Evolutionary conservation across 1,284 basidiomycete genomes (phyloP), one percentile per base, ranked within the genome.

Genomic region (Ustilago bromivora): DNA sequence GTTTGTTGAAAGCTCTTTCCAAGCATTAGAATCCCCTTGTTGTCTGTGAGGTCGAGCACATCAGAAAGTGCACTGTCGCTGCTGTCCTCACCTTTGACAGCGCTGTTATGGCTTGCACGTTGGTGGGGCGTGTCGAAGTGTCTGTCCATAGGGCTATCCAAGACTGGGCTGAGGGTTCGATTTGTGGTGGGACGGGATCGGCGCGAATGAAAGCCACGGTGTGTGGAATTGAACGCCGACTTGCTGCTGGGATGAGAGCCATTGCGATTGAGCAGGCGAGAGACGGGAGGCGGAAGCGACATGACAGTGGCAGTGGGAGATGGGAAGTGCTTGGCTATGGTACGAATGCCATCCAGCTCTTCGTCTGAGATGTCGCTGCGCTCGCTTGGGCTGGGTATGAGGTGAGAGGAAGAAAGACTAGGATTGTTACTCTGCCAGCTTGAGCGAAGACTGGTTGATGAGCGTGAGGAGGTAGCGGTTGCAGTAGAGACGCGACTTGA

Each of bases 21-120:
- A 23, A 43, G 28, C 40, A 51, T 47, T 13, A 72, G 63, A 6
- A 60, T 32, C 8, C 62, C 72, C 17, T 49, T 49, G 31, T 55
- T 60, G 15, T 65, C 65, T 23, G 69, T 58, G 1, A 78, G 41
- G 19, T 76, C 23, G 47, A 78, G 69, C 8, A 78, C 69, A 8
- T 76, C 66, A 3, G 68, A 71, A 5, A 76, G 66, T 2, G 59
- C 61, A 19, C 61, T 60, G 23, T 78, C 76, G 35, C 55, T 61
- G 43, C 53, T 66, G 11, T 60, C 60, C 15, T 61, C 62, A 19
- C 64, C 70, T 38, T 59, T 28, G 23, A 36, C n/a, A n/a, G n/a
- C 19, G 38, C 17, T 19, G n/a, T 23, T 23, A 2, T 6, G 31
- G 5, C 41, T 38, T n/a, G 47, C 28, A 13, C 32, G 17, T 15